phyloP scores from a whole-genome alignment of 192 early-diverging fungal species.

The Linnemannia schmuckeri region DNA sequence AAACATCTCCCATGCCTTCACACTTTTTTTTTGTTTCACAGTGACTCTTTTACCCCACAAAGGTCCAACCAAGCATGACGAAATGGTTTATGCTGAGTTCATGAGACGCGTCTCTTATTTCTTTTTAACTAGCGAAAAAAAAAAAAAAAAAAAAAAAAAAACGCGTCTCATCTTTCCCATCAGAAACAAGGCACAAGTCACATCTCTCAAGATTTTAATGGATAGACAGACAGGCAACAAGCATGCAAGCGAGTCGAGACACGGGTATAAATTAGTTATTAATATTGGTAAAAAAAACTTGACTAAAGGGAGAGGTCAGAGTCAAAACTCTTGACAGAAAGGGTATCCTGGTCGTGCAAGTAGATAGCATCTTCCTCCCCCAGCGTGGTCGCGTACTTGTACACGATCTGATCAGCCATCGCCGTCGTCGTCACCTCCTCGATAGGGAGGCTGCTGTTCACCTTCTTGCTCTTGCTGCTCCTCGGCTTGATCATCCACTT shows the following conservation, averaged over 20 bases:
- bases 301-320: conserved; percentile 13
- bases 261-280: no score
- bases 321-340: conserved; percentile 31
- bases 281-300: no score
- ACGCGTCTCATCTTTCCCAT: not conserved
- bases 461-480: conserved; percentile 5
- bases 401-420: not conserved
- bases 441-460: not conserved
- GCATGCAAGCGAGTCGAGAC: no score
- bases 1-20: not conserved
- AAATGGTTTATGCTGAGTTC: not conserved
- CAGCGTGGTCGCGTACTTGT: not conserved
- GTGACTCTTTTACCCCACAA: not conserved
- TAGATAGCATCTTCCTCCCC: not conserved
- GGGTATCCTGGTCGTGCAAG: conserved; percentile 17
- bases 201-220: not conserved
- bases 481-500: not conserved
- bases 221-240: no score
- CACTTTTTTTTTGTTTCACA: not conserved
- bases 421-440: not conserved
- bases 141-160: not conserved
- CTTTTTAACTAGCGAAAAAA: not conserved
- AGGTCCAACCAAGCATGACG: not conserved
- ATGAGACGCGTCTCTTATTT: not conserved
- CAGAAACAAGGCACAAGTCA: not conserved